Percentiles rank a stretch among this genome's conserved stretches.
Conservation (phyloP, 768 basidiomycete genomes). For the Suillus subalutaceus region DNA sequence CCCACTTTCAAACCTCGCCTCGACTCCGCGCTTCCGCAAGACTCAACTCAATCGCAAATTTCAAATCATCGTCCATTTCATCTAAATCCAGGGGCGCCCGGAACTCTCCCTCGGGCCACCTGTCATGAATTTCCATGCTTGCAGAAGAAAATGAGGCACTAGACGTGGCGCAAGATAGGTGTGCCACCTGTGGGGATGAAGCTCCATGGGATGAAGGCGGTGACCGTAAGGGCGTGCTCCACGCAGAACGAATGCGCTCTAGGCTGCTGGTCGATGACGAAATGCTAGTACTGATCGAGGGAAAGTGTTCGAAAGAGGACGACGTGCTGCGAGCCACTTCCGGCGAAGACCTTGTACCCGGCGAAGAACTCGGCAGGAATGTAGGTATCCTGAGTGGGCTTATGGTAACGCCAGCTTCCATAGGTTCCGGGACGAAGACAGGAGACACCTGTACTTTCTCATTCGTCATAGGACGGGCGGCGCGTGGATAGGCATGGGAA, state of each 20-base stretch:
- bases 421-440: slow-evolving; percentile 50
- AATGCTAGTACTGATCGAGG: slow-evolving; percentile 35
- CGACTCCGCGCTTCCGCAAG: slow-evolving; percentile 50
- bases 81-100: slow-evolving; percentile 19
- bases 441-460: slow-evolving; percentile 62
- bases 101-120: not conserved
- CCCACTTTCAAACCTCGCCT: slow-evolving; percentile 10
- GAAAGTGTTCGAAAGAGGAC: slow-evolving; percentile 35
- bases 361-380: slow-evolving; percentile 11
- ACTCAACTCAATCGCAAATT: slow-evolving; percentile 69
- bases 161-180: slow-evolving; percentile 18
- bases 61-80: slow-evolving; percentile 65
- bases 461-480: slow-evolving; percentile 38
- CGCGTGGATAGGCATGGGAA: slow-evolving; percentile 33
- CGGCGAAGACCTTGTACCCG: slow-evolving; percentile 16
- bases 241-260: slow-evolving; percentile 34
- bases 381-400: slow-evolving; percentile 27
- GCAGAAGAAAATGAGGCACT: slow-evolving; percentile 20
- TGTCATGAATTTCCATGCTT: slow-evolving; percentile 15
- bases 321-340: slow-evolving; percentile 12
- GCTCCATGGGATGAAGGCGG: slow-evolving; percentile 20
- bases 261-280: slow-evolving; percentile 24
- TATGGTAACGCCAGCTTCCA: slow-evolving; percentile 50
- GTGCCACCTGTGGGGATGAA: slow-evolving; percentile 13
- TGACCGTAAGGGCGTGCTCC: slow-evolving; percentile 41